Evolutionary conservation across 371 early-diverging fungal genomes (phyloP), one percentile per base, ranked within the genome.

Genomic region (Conidiobolus incongruus): DNA sequence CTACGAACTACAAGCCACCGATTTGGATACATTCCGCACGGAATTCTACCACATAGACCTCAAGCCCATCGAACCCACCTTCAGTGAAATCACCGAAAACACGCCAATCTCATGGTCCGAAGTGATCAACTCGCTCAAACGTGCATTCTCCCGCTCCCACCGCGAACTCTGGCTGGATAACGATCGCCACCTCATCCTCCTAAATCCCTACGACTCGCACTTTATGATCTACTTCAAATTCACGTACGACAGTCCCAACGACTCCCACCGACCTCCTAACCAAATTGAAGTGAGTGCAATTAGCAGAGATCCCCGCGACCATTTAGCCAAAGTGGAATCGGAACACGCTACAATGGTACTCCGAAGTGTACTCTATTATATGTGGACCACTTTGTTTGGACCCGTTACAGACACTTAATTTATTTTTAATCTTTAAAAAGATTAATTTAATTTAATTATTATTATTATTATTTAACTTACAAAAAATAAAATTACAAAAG

Each of bases 21-120:
- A 42, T 13, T 17, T 42, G 5, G 29, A 3, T 12, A 11, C 12
- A 13, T 32, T 42, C 15, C 4, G 1, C 4, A 28, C 31, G 4
- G 42, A 42, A 15, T 42, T 42, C 19, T 31, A 32, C 32, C 42
- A 29, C 19, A 29, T 42, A 6, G 42, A 42, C 19, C 32, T 42
- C 1, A 42, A 31, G 15, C 29, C 16, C 5, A 11, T 42, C 2
- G 42, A 42, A 21, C 42, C 42, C 1, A 17, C 42, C 30, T 28
- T 42, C 30, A 2, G n/a, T 17, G 29, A 42, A 21, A 8, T 42
- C 5, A 17, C 29, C 5, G 32, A 42, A 28, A 28, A 26, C 8
- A 3, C 26, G 3, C 15, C n/a, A 3, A 6, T 42, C 2, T 23
- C 22, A 1, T 42, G 42, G 42, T n/a, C 22, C 11, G n/a, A 33